Percentiles rank a stretch among this genome's conserved stretches.
These are phyloP conservation scores for Amanita thiersii DNA, from an alignment of 768 basidiomycete species.

Conservation along the genomic window DNA sequence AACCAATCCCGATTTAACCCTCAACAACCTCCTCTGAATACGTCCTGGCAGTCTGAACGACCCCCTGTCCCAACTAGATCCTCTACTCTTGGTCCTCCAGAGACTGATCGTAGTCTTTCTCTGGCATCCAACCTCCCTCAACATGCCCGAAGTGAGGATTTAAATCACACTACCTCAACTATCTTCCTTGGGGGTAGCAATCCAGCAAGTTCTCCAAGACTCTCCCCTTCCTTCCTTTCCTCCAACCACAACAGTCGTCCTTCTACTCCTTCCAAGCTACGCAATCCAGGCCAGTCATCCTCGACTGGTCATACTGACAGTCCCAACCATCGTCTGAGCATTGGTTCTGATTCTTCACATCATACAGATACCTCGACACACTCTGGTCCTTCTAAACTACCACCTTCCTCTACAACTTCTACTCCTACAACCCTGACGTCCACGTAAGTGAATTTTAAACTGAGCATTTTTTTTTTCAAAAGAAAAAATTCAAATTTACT, in stretches of 20 bases:
- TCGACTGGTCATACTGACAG: conserved; percentile 47
- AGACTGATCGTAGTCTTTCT: conserved; percentile 43
- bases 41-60: conserved; percentile 40
- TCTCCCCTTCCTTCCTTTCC: conserved; percentile 14
- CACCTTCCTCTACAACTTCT: conserved; percentile 46
- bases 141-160: conserved; percentile 65
- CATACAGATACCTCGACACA: conserved; percentile 43
- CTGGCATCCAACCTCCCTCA: conserved; percentile 23
- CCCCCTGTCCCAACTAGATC: conserved; percentile 53
- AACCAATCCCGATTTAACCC: conserved; percentile 18
- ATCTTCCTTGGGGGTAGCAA: conserved; percentile 18
- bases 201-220: conserved; percentile 16
- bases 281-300: conserved; percentile 38
- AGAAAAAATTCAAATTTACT: conserved; percentile 18
- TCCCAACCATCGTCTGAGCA: conserved; percentile 37
- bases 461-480: conserved; percentile 11
- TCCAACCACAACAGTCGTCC: conserved; percentile 41
- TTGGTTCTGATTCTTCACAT: conserved; percentile 36
- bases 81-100: conserved; percentile 50
- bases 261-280: conserved; percentile 47
- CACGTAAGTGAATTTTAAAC: conserved; percentile 37
- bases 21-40: conserved; percentile 26
- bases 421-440: conserved; percentile 48
- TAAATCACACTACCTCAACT: conserved; percentile 42
- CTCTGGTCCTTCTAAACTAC: conserved; percentile 30